Conservation (phyloP, 257 asterid species). For the Solanum ossicruentum region DNA sequence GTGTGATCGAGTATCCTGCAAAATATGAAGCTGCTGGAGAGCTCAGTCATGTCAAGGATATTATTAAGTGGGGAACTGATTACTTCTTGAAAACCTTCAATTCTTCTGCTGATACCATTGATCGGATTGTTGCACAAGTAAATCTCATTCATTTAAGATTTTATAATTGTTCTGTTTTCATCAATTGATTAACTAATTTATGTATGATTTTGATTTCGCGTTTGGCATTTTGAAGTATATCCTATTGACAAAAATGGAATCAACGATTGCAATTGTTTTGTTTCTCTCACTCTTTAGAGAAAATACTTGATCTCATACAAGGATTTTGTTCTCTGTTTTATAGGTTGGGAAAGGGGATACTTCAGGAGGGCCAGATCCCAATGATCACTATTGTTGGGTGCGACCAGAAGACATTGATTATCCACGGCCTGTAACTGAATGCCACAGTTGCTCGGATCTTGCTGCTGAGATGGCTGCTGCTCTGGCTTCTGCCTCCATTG, state of each 20-base stretch:
- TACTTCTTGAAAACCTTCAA: constrained; percentile 88
- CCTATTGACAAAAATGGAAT: neutral
- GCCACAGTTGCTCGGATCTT: constrained; percentile 77
- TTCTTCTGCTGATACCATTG: constrained; percentile 70
- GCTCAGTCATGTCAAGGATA: constrained; percentile 70
- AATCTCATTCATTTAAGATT: neutral
- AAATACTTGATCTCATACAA: neutral
- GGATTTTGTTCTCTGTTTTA: neutral
- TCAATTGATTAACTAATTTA: neutral
- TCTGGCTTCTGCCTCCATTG: constrained; percentile 91
- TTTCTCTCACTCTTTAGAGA: neutral
- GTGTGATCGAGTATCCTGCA: constrained; percentile 77
- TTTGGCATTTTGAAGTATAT: neutral
- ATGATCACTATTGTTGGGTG: constrained; percentile 94
- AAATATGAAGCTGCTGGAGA: constrained; percentile 92
- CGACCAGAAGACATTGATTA: constrained; percentile 94
- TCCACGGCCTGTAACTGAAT: constrained; percentile 49
- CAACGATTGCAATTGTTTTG: neutral
- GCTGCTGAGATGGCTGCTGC: constrained; percentile 98
- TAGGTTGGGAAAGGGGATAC: constrained; percentile 91
- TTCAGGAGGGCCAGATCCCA: constrained; percentile 44
- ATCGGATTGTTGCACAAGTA: constrained; percentile 69
- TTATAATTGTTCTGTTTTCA: neutral
- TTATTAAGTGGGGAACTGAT: constrained; percentile 95
- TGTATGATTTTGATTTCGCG: neutral